Evolutionary conservation across 148 eudicot genomes (phyloP).

Genomic region (Arbutus unedo): DNA sequence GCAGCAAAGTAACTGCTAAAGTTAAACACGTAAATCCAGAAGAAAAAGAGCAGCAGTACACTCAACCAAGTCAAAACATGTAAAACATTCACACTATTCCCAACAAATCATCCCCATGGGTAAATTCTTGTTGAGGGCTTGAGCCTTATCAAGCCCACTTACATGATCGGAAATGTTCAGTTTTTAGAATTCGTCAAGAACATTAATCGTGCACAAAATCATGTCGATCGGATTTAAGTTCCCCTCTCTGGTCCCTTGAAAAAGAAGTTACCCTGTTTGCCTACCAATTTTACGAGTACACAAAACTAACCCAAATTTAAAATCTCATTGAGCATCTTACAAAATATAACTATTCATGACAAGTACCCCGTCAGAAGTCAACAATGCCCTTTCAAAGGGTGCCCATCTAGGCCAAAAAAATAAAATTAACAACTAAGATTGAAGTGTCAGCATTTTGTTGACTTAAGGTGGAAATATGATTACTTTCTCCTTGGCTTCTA

Average conservation of each 20-base stretch:
- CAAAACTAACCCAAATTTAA: background rate
- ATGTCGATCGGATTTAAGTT: background rate
- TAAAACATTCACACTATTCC: slow-evolving; percentile 5
- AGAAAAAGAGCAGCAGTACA: background rate
- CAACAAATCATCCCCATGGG: background rate
- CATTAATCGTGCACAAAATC: background rate
- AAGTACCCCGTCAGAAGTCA: background rate
- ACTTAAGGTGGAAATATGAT: slow-evolving; percentile 5
- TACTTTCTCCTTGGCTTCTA: background rate
- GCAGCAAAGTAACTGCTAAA: background rate
- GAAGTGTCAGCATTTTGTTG: background rate
- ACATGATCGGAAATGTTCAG: background rate
- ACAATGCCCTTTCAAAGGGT: background rate
- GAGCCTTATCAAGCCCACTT: background rate
- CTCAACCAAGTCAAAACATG: background rate
- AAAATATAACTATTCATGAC: background rate
- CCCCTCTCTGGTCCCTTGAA: background rate
- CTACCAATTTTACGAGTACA: background rate
- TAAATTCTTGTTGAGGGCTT: background rate
- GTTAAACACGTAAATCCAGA: slow-evolving; percentile 19
- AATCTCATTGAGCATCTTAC: background rate
- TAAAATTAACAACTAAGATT: background rate
- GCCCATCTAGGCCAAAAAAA: background rate
- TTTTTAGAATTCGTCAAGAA: background rate
- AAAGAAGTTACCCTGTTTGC: background rate